A percentile compares a stretch with the other conserved stretches of the same genome.
Conservation (phyloP, 2,329 filamentous ascomycete genomes). For the Monilinia aucupariae region DNA sequence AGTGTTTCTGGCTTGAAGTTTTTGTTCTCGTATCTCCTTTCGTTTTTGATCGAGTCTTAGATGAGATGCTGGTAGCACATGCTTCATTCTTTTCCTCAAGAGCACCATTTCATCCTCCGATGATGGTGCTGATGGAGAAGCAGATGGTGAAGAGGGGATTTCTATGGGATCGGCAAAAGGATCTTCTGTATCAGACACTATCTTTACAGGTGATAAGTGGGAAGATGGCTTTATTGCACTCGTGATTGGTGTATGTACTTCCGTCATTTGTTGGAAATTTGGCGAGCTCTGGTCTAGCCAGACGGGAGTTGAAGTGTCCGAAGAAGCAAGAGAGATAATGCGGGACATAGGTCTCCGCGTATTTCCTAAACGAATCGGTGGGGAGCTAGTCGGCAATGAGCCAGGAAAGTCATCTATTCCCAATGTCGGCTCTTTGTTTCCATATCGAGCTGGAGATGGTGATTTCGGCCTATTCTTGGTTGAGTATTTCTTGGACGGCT, state of each 20-base stretch:
- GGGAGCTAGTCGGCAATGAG: slow-evolving; percentile 40
- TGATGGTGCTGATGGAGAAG: slow-evolving; percentile 17
- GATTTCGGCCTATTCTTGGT: slow-evolving; percentile 22
- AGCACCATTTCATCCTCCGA: slow-evolving; percentile 30
- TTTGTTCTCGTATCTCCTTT: slow-evolving; percentile 31
- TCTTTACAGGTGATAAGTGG: slow-evolving; percentile 13
- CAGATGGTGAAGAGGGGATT: slow-evolving; percentile 20
- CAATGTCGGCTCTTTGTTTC: background rate
- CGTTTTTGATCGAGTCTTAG: slow-evolving; percentile 52
- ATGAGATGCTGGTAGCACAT: slow-evolving; percentile 64
- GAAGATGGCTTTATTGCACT: slow-evolving; percentile 26
- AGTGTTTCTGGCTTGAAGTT: slow-evolving; percentile 18
- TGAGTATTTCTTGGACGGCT: slow-evolving; percentile 24
- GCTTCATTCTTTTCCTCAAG: slow-evolving; percentile 42
- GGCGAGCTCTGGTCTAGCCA: slow-evolving; percentile 16
- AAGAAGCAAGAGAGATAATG: slow-evolving; percentile 21
- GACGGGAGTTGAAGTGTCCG: slow-evolving; percentile 21
- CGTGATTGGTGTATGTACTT: slow-evolving; percentile 32
- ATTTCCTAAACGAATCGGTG: slow-evolving; percentile 13
- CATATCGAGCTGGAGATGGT: background rate
- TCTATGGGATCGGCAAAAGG: slow-evolving; percentile 21
- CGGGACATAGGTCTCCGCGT: slow-evolving; percentile 18
- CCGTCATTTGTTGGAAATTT: slow-evolving; percentile 2
- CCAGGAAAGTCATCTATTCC: slow-evolving; percentile 37
- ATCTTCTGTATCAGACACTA: slow-evolving; percentile 26